Percentiles rank a stretch among this genome's conserved stretches.
Conservation (phyloP, 805 yeast genomes). For the Hagleromyces aurorensis region DNA sequence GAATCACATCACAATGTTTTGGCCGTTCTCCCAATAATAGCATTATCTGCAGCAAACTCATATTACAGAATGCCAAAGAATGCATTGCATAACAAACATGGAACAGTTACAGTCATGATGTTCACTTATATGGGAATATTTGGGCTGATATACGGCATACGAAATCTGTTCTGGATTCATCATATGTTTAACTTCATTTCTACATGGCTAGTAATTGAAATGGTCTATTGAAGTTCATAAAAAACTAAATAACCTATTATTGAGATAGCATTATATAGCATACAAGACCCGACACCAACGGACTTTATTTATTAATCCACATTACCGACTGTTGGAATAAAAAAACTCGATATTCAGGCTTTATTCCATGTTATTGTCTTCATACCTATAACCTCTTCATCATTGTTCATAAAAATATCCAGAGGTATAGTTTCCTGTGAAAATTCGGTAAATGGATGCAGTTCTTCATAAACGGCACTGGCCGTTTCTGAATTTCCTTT, state of each 20-base stretch:
- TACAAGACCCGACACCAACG: too few relatives aligned
- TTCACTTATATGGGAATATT: slow-evolving; percentile 50
- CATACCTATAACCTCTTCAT: too few relatives aligned
- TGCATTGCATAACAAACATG: slow-evolving; percentile 21
- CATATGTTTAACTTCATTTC: slow-evolving; percentile 61
- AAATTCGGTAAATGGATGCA: too few relatives aligned
- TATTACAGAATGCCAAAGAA: slow-evolving; percentile 39
- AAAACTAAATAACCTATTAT: neutral
- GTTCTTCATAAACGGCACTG: too few relatives aligned
- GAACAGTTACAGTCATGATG: slow-evolving; percentile 31
- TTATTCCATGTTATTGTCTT: slow-evolving; percentile 1
- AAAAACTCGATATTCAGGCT: slow-evolving; percentile 1
- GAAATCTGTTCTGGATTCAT: slow-evolving; percentile 81
- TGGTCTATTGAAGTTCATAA: neutral
- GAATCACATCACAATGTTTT: slow-evolving; percentile 78
- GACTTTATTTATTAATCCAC: slow-evolving; percentile 1
- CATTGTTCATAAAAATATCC: too few relatives aligned
- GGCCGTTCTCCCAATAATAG: slow-evolving; percentile 65
- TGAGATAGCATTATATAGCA: too few relatives aligned
- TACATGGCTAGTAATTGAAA: slow-evolving; percentile 29
- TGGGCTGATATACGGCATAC: slow-evolving; percentile 62
- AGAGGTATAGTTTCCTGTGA: too few relatives aligned
- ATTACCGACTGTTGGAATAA: slow-evolving; percentile 2
- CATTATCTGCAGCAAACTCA: slow-evolving; percentile 49
- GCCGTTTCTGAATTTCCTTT: too few relatives aligned